A percentile compares a stretch with the other conserved stretches of the same genome.
Conservation (phyloP, 495 filamentous ascomycete genomes). For the Bryoglossum gracile region DNA sequence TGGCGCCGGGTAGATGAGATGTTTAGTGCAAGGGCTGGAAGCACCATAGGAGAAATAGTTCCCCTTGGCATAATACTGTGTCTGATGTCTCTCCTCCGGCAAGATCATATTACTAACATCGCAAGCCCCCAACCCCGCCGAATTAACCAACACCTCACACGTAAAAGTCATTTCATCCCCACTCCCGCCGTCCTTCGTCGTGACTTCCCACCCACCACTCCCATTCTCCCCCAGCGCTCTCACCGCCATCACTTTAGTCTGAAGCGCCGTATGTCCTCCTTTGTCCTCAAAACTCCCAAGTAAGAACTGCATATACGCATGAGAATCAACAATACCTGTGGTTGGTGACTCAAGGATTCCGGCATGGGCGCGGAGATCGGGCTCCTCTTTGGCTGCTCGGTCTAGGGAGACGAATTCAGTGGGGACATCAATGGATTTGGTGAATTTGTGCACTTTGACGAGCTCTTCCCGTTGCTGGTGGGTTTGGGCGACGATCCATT, state of each 20-base stretch:
- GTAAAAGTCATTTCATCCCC: constrained; percentile 54
- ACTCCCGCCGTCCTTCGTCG: constrained; percentile 34
- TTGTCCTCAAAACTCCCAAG: constrained; percentile 65
- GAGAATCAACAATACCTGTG: constrained; percentile 88
- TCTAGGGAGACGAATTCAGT: constrained; percentile 56
- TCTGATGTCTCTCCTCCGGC: constrained; percentile 44
- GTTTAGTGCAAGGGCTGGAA: constrained; percentile 56
- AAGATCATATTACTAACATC: constrained; percentile 76
- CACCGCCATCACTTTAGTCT: constrained; percentile 53
- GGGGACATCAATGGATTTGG: constrained; percentile 58
- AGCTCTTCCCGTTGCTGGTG: constrained; percentile 58
- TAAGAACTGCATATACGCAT: constrained; percentile 73
- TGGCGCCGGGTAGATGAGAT: constrained; percentile 82
- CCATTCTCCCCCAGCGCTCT: constrained; percentile 55
- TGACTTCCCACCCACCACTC: constrained; percentile 37
- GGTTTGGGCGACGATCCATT: constrained; percentile 93
- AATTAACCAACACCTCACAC: constrained; percentile 71
- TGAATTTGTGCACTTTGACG: constrained; percentile 57
- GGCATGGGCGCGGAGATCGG: constrained; percentile 56
- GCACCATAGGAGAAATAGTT: constrained; percentile 85
- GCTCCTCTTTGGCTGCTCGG: constrained; percentile 60
- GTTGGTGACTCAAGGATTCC: constrained; percentile 76
- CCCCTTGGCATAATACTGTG: constrained; percentile 82
- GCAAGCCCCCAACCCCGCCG: constrained; percentile 74
- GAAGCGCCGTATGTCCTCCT: constrained; percentile 66